Evolutionary conservation across 257 asterid species (phyloP).

Genomic region (Jacaranda mimosifolia): DNA sequence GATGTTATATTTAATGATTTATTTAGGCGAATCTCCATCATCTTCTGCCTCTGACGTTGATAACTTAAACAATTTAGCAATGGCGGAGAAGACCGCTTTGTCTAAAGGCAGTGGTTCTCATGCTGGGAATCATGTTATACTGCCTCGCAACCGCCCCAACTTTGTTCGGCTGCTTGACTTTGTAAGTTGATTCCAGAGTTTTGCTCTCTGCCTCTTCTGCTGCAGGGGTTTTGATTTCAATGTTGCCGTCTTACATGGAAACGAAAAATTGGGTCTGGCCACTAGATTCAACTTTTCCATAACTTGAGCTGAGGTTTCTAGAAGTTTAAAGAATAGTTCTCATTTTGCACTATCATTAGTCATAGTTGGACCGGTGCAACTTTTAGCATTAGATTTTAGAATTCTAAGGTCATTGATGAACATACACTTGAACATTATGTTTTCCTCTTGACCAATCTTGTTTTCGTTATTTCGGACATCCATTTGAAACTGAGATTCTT

Average conservation of each 20-base stretch:
- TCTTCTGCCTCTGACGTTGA: conserved; percentile 96
- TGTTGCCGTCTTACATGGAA: conserved; percentile 19
- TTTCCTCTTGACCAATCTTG: neutral
- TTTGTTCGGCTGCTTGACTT: conserved; percentile 80
- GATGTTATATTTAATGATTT: conserved; percentile 39
- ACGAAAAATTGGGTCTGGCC: neutral
- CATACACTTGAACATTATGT: neutral
- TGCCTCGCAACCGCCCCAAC: conserved; percentile 68
- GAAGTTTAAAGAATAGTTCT: conserved; percentile 21
- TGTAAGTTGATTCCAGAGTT: conserved; percentile 63
- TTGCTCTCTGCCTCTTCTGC: conserved; percentile 25
- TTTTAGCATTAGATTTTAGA: too few species aligned
- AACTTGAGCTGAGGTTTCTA: conserved; percentile 3
- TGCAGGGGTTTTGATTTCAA: conserved; percentile 3
- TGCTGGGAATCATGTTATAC: conserved; percentile 63
- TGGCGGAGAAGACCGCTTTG: conserved; percentile 62
- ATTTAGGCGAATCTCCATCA: conserved; percentile 92
- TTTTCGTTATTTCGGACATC: conserved; percentile 25
- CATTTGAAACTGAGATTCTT: conserved; percentile 15
- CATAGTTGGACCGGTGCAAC: neutral
- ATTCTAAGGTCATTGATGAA: too few species aligned
- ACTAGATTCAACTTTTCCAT: neutral
- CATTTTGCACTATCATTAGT: neutral
- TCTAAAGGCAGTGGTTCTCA: conserved; percentile 68
- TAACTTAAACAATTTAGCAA: conserved; percentile 75